Evolutionary conservation across 2,329 filamentous ascomycete genomes (phyloP).

Genomic region (Podosphaera aphanis): DNA sequence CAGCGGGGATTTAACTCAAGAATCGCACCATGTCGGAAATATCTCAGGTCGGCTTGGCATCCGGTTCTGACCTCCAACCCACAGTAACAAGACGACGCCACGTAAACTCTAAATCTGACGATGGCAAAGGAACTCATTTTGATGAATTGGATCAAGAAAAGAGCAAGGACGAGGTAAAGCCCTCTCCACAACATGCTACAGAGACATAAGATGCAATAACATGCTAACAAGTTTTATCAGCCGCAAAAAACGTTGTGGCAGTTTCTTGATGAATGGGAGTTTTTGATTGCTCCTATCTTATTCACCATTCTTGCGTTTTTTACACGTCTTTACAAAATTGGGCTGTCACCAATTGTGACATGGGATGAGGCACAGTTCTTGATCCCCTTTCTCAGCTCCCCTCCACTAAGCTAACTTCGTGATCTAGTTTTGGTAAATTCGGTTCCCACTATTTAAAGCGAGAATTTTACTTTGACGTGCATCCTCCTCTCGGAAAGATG

Average conservation of each 20-base stretch:
- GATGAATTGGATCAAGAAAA: slow-evolving; percentile 33
- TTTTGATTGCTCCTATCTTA: slow-evolving; percentile 34
- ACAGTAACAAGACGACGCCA: slow-evolving; percentile 34
- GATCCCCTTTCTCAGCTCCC: slow-evolving; percentile 14
- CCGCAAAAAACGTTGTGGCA: slow-evolving; percentile 34
- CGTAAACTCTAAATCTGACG: slow-evolving; percentile 20
- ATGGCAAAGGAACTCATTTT: slow-evolving; percentile 16
- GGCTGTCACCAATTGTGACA: slow-evolving; percentile 47
- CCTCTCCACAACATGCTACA: neutral
- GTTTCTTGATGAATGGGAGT: slow-evolving; percentile 39
- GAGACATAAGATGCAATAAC: slow-evolving; percentile 1
- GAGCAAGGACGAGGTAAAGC: slow-evolving; percentile 29
- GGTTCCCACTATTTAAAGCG: slow-evolving; percentile 97
- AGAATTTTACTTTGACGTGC: slow-evolving; percentile 96
- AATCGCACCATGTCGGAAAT: neutral
- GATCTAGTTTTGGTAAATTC: slow-evolving; percentile 69
- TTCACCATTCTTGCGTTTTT: slow-evolving; percentile 39
- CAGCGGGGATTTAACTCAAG: too few species aligned
- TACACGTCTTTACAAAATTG: slow-evolving; percentile 47
- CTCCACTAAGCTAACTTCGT: slow-evolving; percentile 4
- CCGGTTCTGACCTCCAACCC: slow-evolving; percentile 30
- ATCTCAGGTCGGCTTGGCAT: slow-evolving; percentile 21
- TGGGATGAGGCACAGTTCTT: slow-evolving; percentile 56
- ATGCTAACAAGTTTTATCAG: slow-evolving; percentile 11
- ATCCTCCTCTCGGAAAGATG: slow-evolving; percentile 95